Conservation (phyloP, 768 basidiomycete species). For the Lentinula boryana region DNA sequence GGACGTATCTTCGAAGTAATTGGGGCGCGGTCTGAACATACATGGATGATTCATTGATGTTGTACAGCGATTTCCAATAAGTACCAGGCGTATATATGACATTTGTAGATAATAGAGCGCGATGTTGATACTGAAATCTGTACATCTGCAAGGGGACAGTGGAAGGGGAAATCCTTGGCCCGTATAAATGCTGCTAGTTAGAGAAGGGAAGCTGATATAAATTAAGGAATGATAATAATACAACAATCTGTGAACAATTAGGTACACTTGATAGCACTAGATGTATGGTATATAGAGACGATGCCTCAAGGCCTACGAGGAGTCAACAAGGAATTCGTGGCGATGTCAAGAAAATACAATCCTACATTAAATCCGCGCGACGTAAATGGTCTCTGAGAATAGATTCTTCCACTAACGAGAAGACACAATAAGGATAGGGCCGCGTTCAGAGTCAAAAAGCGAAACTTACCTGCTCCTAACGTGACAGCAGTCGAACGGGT, state of each 20-base stretch:
- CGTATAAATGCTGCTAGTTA: too few species aligned
- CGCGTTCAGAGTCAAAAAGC: conserved; percentile 5
- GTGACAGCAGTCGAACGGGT: conserved; percentile 71
- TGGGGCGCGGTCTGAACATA: too few species aligned
- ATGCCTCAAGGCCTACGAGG: not conserved
- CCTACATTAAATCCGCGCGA: conserved; percentile 62
- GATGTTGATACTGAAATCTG: too few species aligned
- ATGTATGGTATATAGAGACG: not conserved
- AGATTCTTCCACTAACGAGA: conserved; percentile 54
- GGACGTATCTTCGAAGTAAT: too few species aligned
- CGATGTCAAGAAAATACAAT: not conserved
- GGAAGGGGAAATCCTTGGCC: too few species aligned
- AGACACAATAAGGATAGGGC: not conserved
- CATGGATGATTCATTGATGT: too few species aligned
- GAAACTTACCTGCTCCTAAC: conserved; percentile 51
- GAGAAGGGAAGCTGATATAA: not conserved
- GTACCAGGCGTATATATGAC: too few species aligned
- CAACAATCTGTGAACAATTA: not conserved
- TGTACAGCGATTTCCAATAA: too few species aligned
- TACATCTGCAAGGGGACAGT: too few species aligned
- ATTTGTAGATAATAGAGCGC: too few species aligned
- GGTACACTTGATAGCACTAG: not conserved
- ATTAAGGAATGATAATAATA: not conserved
- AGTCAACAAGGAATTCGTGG: not conserved
- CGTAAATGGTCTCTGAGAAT: conserved; percentile 68